Base-by-base conservation (phyloP, 805 yeast species). In the Schwanniomyces vanrijiae region DNA sequence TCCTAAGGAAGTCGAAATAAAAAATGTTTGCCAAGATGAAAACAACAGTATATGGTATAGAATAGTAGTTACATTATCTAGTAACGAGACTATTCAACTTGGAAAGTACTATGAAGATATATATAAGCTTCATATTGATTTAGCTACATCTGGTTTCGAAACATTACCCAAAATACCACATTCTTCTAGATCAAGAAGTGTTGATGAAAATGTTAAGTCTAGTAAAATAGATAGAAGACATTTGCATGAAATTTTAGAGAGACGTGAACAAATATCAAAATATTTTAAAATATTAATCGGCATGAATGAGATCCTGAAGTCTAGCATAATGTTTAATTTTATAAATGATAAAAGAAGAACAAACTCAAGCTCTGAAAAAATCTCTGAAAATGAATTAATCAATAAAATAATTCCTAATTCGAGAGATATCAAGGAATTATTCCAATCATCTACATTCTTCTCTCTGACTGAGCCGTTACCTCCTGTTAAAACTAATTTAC, bases 91-190 rank as follows among this genome's bases (percentile, higher is more conserved):
- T 1, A 20, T 65, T 8, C 59, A 55, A 42, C 40, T 69, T 16
- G 65, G 64, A 20, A 70, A 68, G 47, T 49, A 51, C 34, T 69
- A 71, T 50, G 66, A 67, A 45, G 75, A 71, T 34, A 66, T 72
- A 40, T 68, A 66, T 51, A 51, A 63, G 24, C 53, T 72, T 33
- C 73, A 69, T 47, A 37, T 55, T 10, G 38, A 37, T 1, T 46
- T 66, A 20, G 29, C 46, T 45, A 14, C 37, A 13, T 29, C 16
- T 11, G 44, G 28, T 28, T 25, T 28, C 14, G 26, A 34, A 16
- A 48, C 44, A 14, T 51, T 68, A 26, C 71, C 72, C 5, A 53
- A 52, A 37, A 52, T 68, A 16, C 74, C 74, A 0, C 56, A 56
- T 25, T 71, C 72, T n/a, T 46, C 58, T 14, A 44, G 53, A 13